Percentiles rank a stretch among this genome's conserved stretches.
Evolutionary conservation across 345 rosid genomes (phyloP).

Genomic region (Lepidium africanum): DNA sequence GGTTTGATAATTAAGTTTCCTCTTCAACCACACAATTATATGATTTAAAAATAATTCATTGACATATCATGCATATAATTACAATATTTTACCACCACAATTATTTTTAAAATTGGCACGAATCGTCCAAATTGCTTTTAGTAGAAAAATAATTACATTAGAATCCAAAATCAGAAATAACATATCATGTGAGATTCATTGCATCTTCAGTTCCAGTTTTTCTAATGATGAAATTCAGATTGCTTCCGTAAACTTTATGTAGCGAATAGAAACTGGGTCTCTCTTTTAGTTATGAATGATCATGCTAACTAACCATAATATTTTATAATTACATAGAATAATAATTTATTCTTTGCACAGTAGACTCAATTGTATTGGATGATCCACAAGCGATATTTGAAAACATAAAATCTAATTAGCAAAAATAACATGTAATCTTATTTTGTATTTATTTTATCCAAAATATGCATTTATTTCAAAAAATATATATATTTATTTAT

Average conservation of each 20-base stretch:
- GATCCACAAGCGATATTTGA: neutral
- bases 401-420: neutral
- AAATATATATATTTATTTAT: too few relatives aligned
- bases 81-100: neutral
- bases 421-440: too few relatives aligned
- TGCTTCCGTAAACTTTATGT: neutral
- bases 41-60: neutral
- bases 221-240: neutral
- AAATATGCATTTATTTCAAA: neutral
- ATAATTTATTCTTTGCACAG: neutral
- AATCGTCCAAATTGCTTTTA: neutral
- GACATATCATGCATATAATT: constrained; percentile 4
- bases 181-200: constrained; percentile 3
- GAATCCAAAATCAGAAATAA: neutral
- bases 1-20: neutral
- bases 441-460: too few relatives aligned
- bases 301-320: neutral
- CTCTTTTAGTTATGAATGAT: neutral
- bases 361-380: neutral
- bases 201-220: neutral
- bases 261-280: neutral
- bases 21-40: neutral
- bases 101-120: neutral
- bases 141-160: neutral
- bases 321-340: neutral